Evolutionary conservation across 2,329 filamentous ascomycete genomes (phyloP), one percentile per base, ranked within the genome.

Genomic region (Geosmithia putterillii): DNA sequence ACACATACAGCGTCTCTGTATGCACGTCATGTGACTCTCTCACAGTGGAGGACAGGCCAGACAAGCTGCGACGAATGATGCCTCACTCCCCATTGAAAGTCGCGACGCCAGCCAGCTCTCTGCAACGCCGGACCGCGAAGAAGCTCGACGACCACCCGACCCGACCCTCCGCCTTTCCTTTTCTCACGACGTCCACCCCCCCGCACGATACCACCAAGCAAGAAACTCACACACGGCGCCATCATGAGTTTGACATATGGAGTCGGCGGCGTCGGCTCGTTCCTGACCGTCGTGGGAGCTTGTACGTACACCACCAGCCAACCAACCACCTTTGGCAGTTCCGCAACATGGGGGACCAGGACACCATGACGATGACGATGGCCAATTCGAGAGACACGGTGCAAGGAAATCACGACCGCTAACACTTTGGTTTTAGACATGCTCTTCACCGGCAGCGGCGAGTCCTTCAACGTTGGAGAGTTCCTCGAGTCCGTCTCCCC

Each of bases 391-490:
- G n/a, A n/a, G n/a, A n/a, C n/a, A n/a, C n/a, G n/a, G n/a, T n/a
- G n/a, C n/a, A n/a, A n/a, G n/a, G n/a, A n/a, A n/a, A n/a, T n/a
- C n/a, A n/a, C n/a, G n/a, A n/a, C n/a, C n/a, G 28, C 3, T 14
- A 32, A 32, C 28, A 32, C 10, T 2, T 42, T 40, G 39, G 4
- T 17, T 17, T 12, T 64, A 98, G 92, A 98, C 68, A 94, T 98
- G 87, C 86, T 98, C 62, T 95, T 98, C 62, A 94, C 92, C 58
- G 88, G 87, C 59, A 88, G 86, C 63, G 92, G 94, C 60, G 90
- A 98, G 74, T 73, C 83, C 47, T 98, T 98, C 70, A 94, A 98
- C 69, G 86, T 96, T 64, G 94, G 94, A 63, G 81, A 82, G 61
- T 96, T 96, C 63, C 80, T 98, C 64, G 88, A 95, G 67, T 82